Base-by-base conservation (phyloP, 768 basidiomycete genomes). In the Russula vinacea region DNA sequence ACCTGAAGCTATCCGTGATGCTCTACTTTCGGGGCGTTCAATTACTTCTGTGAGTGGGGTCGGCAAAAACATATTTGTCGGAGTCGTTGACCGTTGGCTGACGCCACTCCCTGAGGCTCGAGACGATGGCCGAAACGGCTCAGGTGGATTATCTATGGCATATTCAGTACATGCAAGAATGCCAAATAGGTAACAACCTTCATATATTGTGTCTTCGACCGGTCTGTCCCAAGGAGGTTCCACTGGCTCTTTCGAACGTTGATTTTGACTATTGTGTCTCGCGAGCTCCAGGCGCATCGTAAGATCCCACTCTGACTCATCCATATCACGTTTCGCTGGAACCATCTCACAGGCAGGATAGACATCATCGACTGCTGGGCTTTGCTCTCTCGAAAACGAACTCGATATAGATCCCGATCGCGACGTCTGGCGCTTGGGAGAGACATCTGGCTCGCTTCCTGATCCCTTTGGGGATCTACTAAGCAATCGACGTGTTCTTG, bases 201-300 rank as follows among this genome's bases (percentile, higher is more conserved):
- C 90, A 68, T 89, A 89, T 68, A 92, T 90, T 2, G 85, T 89
- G 33, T 83, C 83, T 68, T 88, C 86, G 17, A 81, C 71, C 3
- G 83, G 78, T 33, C 70, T 74, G 17, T 84, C 83, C 68, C 81
- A 70, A 7, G 76, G 70, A 58, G 81, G 67, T 51, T 77, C 69
- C 11, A 77, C 62, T 50, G 77, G 71, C 54, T 73, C 71, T 54
- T 81, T 81, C 19, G 78, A 81, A 62, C 83, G 81, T 69, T 93
- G 92, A 73, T 82, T 89, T 70, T 87, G 80, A 72, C 92, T 92
- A 72, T 97, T 97, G 68, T 83, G 83, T 64, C 91, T 79, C 6
- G 94, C 94, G 55, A 96, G 77, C 66, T 91, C 91, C 57, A 97
- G 76, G 54, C 88, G 86, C 77, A 84, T 79, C 24, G 86, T 81